These are phyloP conservation scores for Chrysoporthe puriensis DNA, from an alignment of 2,329 filamentous ascomycete genomes.

Conservation along the genomic window DNA sequence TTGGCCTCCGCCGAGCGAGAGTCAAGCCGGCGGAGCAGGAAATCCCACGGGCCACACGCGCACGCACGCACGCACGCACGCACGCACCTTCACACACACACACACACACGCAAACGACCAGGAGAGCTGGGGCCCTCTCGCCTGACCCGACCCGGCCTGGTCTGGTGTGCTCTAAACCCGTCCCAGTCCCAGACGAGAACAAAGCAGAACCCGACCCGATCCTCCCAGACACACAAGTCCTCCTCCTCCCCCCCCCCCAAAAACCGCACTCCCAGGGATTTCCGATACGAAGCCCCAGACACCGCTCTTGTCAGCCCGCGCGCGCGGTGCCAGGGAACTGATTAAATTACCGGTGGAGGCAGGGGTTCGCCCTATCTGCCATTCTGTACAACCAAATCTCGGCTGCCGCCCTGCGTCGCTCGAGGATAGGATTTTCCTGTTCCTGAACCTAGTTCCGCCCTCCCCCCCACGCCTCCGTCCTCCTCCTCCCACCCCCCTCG, in stretches of 20 bases:
- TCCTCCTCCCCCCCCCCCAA: neutral
- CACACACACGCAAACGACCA: neutral
- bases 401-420: constrained; percentile 23
- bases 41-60: neutral
- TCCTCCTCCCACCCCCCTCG: constrained; percentile 12
- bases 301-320: neutral
- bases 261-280: constrained; percentile 6
- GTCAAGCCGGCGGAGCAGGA: constrained; percentile 1
- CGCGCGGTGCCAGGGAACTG: constrained; percentile 10
- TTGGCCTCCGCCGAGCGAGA: neutral
- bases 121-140: neutral
- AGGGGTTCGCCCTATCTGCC: constrained; percentile 24
- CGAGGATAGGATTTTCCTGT: constrained; percentile 10
- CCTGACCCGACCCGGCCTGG: neutral
- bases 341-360: constrained; percentile 25
- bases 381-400: constrained; percentile 29
- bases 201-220: constrained; percentile 1
- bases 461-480: neutral
- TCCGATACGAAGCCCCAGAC: constrained; percentile 13
- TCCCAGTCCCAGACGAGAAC: neutral
- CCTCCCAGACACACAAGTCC: neutral
- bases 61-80: too few relatives aligned
- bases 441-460: neutral
- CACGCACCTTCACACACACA: too few relatives aligned
- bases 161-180: neutral